Conservation (phyloP, 805 yeast genomes). For the Zygosaccharomyces lentus region DNA sequence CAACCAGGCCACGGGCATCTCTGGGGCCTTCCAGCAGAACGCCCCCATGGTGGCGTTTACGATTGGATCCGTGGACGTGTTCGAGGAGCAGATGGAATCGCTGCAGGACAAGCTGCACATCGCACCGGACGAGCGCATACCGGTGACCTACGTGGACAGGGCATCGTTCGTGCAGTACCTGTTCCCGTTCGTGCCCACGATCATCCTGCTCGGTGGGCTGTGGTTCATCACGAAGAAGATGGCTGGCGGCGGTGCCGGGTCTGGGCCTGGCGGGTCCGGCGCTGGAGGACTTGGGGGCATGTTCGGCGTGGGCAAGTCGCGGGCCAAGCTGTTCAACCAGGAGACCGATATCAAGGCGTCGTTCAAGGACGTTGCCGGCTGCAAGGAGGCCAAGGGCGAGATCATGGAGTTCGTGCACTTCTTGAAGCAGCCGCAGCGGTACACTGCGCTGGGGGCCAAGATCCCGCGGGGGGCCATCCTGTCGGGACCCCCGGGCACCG, state of each 20-base stretch:
- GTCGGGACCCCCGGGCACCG: constrained; percentile 97
- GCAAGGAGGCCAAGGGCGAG: constrained; percentile 91
- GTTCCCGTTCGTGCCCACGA: constrained; percentile 75
- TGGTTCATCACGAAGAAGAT: constrained; percentile 42
- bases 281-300: constrained; percentile 61
- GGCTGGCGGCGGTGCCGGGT: constrained; percentile 30
- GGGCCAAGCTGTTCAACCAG: constrained; percentile 76
- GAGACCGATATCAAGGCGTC: constrained; percentile 77
- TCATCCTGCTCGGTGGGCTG: constrained; percentile 73
- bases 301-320: constrained; percentile 73
- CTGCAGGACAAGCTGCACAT: constrained; percentile 68
- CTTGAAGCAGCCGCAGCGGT: constrained; percentile 76
- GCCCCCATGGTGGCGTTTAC: constrained; percentile 63
- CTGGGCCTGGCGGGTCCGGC: constrained; percentile 46
- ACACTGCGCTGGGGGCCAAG: constrained; percentile 86
- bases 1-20: constrained; percentile 15
- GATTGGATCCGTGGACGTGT: constrained; percentile 80
- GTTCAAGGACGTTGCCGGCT: constrained; percentile 90
- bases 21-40: constrained; percentile 21
- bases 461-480: constrained; percentile 93
- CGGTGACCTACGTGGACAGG: constrained; percentile 68
- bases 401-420: constrained; percentile 93
- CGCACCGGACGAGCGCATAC: constrained; percentile 66
- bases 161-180: constrained; percentile 60
- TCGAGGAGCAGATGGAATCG: constrained; percentile 75